A percentile compares a stretch with the other conserved stretches of the same genome.
phyloP scores from a whole-genome alignment of 2,329 filamentous ascomycete species.

The Herpotrichia juniperi region DNA sequence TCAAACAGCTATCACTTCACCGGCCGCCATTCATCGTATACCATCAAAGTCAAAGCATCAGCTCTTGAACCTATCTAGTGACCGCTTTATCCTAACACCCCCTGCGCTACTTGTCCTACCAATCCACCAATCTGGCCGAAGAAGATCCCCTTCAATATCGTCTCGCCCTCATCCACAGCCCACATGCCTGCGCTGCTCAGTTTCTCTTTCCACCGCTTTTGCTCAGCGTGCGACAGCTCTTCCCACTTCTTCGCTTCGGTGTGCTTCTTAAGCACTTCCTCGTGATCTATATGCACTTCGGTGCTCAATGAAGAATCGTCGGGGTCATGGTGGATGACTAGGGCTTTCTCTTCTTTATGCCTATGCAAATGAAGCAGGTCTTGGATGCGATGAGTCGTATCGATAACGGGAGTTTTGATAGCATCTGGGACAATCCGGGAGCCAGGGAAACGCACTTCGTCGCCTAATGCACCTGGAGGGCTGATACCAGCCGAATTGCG shows the following conservation, averaged over 20 bases:
- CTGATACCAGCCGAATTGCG: slow-evolving; percentile 44
- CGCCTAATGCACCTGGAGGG: slow-evolving; percentile 33
- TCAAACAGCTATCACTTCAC: background rate
- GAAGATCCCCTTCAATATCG: slow-evolving; percentile 75
- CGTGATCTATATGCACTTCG: slow-evolving; percentile 45
- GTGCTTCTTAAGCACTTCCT: slow-evolving; percentile 45
- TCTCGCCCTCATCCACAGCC: slow-evolving; percentile 79
- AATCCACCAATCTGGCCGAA: slow-evolving; percentile 74
- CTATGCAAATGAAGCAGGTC: slow-evolving; percentile 39
- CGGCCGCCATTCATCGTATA: background rate
- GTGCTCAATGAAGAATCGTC: slow-evolving; percentile 47
- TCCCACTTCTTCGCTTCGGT: slow-evolving; percentile 70
- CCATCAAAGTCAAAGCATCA: slow-evolving; percentile 5
- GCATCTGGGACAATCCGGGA: slow-evolving; percentile 27
- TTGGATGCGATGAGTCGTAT: slow-evolving; percentile 36
- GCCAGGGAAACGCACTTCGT: slow-evolving; percentile 28
- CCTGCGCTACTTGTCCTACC: slow-evolving; percentile 50
- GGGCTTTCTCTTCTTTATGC: slow-evolving; percentile 40
- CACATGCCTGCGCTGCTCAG: slow-evolving; percentile 76
- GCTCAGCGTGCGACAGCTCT: slow-evolving; percentile 68
- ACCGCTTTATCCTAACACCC: slow-evolving; percentile 25
- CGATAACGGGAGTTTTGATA: slow-evolving; percentile 30
- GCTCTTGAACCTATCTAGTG: slow-evolving; percentile 4
- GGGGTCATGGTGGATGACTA: slow-evolving; percentile 49
- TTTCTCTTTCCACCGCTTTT: slow-evolving; percentile 70